phyloP scores from a whole-genome alignment of 2,329 filamentous ascomycete genomes.

The Cadophora gregata region DNA sequence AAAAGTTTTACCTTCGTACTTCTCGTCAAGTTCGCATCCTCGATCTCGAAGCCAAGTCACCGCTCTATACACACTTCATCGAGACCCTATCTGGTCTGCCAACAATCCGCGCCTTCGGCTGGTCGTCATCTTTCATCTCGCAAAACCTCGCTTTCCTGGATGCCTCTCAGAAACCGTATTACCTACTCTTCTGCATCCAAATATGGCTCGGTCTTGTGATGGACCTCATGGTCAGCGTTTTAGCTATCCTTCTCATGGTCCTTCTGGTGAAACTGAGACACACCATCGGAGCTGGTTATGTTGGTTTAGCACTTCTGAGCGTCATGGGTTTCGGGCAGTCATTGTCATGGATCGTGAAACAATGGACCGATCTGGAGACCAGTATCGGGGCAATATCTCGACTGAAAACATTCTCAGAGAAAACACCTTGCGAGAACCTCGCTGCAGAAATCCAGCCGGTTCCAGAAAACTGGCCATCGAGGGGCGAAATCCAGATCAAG shows the following conservation, averaged over 20 bases:
- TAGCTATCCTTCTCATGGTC: slow-evolving; percentile 44
- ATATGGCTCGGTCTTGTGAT: slow-evolving; percentile 58
- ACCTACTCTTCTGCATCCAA: slow-evolving; percentile 61
- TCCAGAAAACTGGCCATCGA: slow-evolving; percentile 35
- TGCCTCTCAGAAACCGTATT: slow-evolving; percentile 60
- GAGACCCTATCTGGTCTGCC: slow-evolving; percentile 53
- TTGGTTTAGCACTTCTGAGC: slow-evolving; percentile 44
- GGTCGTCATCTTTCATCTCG: slow-evolving; percentile 51
- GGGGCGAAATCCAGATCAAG: slow-evolving; percentile 44
- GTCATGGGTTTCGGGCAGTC: slow-evolving; percentile 37
- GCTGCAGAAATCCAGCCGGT: slow-evolving; percentile 26
- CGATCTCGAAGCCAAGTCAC: slow-evolving; percentile 53
- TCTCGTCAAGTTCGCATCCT: slow-evolving; percentile 56
- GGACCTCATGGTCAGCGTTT: slow-evolving; percentile 28
- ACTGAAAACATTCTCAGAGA: slow-evolving; percentile 27
- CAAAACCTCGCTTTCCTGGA: slow-evolving; percentile 56
- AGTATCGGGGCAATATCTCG: slow-evolving; percentile 39
- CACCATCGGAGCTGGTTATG: slow-evolving; percentile 38
- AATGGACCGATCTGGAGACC: slow-evolving; percentile 41
- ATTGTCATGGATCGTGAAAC: slow-evolving; percentile 30
- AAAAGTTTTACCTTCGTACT: slow-evolving; percentile 54
- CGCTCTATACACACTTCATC: slow-evolving; percentile 55
- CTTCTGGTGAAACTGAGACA: slow-evolving; percentile 45
- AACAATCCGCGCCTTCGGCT: slow-evolving; percentile 47
- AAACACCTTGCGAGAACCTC: slow-evolving; percentile 30